Evolutionary conservation across 192 early-diverging fungal genomes (phyloP), one percentile per base, ranked within the genome.

Genomic region (Umbelopsis sp.): DNA sequence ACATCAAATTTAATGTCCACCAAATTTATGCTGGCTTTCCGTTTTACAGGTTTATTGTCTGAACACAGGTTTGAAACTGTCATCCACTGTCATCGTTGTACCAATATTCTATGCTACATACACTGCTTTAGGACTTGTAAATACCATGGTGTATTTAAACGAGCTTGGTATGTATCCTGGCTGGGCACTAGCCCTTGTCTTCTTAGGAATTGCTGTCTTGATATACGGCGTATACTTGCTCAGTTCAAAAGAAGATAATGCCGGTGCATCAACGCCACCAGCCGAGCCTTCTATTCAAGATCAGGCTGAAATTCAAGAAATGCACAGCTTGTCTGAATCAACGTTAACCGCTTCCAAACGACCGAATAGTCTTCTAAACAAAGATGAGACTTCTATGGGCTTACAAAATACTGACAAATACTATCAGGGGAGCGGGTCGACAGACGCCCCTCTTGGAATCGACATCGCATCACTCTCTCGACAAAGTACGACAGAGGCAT

Each of bases 21-120:
- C 10, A 18, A 18, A n/a, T 30, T 16, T 30, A 22, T 16, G 16
- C 12, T 67, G 0, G 6, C 15, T n/a, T 25, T 67, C 20, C 18
- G 35, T 46, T 21, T 44, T 52, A 66, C 58, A 84, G 82, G 78
- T 84, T 27, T 84, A 81, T 64, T 85, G 83, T 53, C 46, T 85
- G 46, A 85, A 85, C 65, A 85, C 78, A 13, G 83, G 76, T 22
- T 67, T 85, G 12, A 85, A 82, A 47, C 44, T 82, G 12, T 82
- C 82, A 37, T 76, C 80, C 41, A 79, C 80, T 33, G 83, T 85
- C 0, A 67, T 85, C 21, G 83, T 85, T 4, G 83, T 85, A 0
- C 83, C 83, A 6, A 77, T 80, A 2, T 85, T 85, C 69, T 85
- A 80, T 49, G 83, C 81, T 46, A 65, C 80, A 78, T 69, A 82